Evolutionary conservation across 441 rosid species (phyloP).

Genomic region (Adansonia gregorii): DNA sequence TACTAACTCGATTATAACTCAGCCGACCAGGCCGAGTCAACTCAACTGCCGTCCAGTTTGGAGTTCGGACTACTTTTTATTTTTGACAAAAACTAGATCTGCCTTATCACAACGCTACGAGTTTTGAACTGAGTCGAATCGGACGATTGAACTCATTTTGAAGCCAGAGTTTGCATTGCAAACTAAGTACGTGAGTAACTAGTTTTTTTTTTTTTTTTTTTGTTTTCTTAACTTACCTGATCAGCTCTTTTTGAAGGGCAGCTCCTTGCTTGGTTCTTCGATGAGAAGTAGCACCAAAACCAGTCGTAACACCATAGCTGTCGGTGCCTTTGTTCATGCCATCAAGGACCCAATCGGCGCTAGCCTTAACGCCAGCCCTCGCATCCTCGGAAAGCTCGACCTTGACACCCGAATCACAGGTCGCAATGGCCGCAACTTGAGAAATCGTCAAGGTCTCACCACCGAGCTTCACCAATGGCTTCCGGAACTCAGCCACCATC

Average conservation of each 20-base stretch:
- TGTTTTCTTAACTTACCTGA: constrained; percentile 33
- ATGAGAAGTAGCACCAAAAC: constrained; percentile 64
- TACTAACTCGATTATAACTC: not conserved
- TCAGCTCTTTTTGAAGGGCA: constrained; percentile 56
- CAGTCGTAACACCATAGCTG: constrained; percentile 64
- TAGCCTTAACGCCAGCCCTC: constrained; percentile 53
- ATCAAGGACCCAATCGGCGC: constrained; percentile 65
- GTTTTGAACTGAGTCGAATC: not conserved
- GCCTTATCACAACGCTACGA: not conserved
- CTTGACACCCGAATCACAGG: constrained; percentile 19
- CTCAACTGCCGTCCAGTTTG: not conserved
- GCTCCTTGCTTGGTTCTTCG: constrained; percentile 59
- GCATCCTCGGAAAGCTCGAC: constrained; percentile 57
- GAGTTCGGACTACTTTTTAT: too few relatives aligned
- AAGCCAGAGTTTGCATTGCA: not conserved
- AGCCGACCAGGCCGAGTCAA: not conserved
- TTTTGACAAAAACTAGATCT: too few relatives aligned
- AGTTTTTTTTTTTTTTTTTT: too few relatives aligned
- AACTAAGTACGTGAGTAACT: not conserved
- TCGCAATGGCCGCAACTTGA: constrained; percentile 54
- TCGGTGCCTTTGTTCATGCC: constrained; percentile 61
- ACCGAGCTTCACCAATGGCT: constrained; percentile 49
- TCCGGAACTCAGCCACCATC: constrained; percentile 58
- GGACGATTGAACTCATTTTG: not conserved
- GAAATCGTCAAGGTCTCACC: constrained; percentile 58